Evolutionary conservation across 192 early-diverging fungal species (phyloP).

Genomic region (Allomyces arbusculus): DNA sequence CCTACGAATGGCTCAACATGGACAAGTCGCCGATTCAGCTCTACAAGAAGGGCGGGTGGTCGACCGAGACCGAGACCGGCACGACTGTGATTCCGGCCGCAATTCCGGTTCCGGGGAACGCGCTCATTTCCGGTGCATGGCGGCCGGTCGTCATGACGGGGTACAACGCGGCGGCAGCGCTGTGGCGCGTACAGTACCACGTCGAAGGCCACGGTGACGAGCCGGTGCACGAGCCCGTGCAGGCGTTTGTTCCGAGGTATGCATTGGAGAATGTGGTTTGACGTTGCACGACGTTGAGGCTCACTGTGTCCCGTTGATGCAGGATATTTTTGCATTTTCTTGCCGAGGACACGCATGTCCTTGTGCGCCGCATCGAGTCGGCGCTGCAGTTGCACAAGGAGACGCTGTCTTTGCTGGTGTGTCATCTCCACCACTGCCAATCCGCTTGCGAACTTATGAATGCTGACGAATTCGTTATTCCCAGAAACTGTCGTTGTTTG

Average conservation of each 20-base stretch:
- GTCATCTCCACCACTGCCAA: not conserved
- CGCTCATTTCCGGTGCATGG: slow-evolving; percentile 16
- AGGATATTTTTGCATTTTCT: slow-evolving; percentile 27
- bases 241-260: not conserved
- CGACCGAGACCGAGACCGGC: not conserved
- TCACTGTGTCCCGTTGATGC: not conserved
- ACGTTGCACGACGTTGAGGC: not conserved
- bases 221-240: too few relatives aligned
- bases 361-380: slow-evolving; percentile 19
- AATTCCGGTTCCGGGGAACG: slow-evolving; percentile 23
- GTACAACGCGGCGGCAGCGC: slow-evolving; percentile 13
- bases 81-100: slow-evolving; percentile 4
- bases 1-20: slow-evolving; percentile 28
- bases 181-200: slow-evolving; percentile 19
- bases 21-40: not conserved
- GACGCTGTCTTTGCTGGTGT: slow-evolving; percentile 14
- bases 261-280: not conserved
- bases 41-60: not conserved
- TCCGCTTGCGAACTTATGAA: not conserved
- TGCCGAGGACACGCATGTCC: slow-evolving; percentile 25
- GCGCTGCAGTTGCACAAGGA: slow-evolving; percentile 17
- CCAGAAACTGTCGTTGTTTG: slow-evolving; percentile 12
- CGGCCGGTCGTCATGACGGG: slow-evolving; percentile 18
- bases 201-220: not conserved
- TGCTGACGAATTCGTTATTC: slow-evolving; percentile 10